phyloP scores from a whole-genome alignment of 2,329 filamentous ascomycete species.

The Erysiphe pulchra region DNA sequence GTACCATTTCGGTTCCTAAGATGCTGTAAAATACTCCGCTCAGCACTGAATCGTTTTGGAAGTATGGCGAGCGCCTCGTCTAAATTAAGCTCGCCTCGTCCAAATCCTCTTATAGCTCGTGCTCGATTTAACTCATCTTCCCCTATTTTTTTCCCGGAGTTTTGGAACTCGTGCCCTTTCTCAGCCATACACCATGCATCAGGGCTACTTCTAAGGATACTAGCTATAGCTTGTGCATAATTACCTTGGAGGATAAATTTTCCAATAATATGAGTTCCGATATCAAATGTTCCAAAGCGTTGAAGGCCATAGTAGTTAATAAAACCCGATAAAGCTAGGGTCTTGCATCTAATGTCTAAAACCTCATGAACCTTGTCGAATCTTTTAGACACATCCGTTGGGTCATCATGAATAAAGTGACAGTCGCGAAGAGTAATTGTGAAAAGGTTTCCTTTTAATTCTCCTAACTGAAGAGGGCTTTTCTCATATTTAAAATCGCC shows the following conservation, averaged over 20 bases:
- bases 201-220: constrained; percentile 27
- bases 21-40: constrained; percentile 54
- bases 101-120: constrained; percentile 52
- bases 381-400: constrained; percentile 22
- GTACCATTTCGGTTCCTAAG: constrained; percentile 21
- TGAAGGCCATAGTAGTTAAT: constrained; percentile 98
- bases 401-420: constrained; percentile 23
- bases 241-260: constrained; percentile 61
- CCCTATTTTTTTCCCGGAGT: constrained; percentile 26
- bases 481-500: constrained; percentile 63
- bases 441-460: constrained; percentile 77
- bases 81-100: constrained; percentile 26
- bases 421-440: constrained; percentile 77
- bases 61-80: constrained; percentile 38
- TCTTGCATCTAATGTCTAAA: constrained; percentile 32
- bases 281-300: constrained; percentile 70
- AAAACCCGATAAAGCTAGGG: constrained; percentile 53
- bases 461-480: constrained; percentile 52
- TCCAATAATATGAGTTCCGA: constrained; percentile 67
- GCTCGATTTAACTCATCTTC: constrained; percentile 60
- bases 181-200: neutral
- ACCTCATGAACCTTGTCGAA: constrained; percentile 20
- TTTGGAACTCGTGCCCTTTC: neutral
- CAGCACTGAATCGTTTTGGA: constrained; percentile 60
- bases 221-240: constrained; percentile 54